Percentiles rank a stretch among this genome's conserved stretches.
Conservation (phyloP, 2,329 filamentous ascomycete genomes). For the Sporothrix curviconia region DNA sequence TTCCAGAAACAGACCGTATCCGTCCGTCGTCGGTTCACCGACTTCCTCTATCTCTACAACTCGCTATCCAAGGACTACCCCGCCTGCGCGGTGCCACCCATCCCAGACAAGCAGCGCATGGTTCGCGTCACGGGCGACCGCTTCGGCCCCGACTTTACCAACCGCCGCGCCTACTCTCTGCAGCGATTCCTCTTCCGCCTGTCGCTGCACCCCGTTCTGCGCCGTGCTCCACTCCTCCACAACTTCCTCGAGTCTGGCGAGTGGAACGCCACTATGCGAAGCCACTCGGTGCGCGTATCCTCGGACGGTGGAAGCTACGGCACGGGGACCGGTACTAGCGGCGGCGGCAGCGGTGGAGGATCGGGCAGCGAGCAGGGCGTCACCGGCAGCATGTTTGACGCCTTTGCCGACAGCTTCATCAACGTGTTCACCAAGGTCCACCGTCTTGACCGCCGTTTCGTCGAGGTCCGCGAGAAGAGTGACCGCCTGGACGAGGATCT, state of each 20-base stretch:
- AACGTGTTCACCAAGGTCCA: constrained; percentile 96
- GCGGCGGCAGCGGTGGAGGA: constrained; percentile 38
- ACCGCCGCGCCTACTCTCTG: constrained; percentile 79
- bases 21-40: constrained; percentile 88
- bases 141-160: constrained; percentile 88
- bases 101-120: constrained; percentile 99
- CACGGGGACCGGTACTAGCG: constrained; percentile 31
- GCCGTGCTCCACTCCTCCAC: constrained; percentile 73
- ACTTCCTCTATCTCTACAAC: constrained; percentile 96
- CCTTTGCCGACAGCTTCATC: constrained; percentile 91
- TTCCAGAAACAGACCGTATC: constrained; percentile 76
- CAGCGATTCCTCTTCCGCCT: constrained; percentile 85
- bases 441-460: constrained; percentile 88
- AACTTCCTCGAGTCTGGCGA: constrained; percentile 88
- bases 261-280: constrained; percentile 95
- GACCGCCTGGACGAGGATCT: constrained; percentile 94
- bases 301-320: constrained; percentile 37
- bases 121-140: constrained; percentile 95
- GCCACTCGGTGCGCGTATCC: constrained; percentile 57
- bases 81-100: constrained; percentile 83
- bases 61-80: constrained; percentile 81
- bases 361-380: constrained; percentile 38
- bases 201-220: constrained; percentile 80
- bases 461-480: constrained; percentile 85
- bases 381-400: constrained; percentile 65